Evolutionary conservation across 345 rosid genomes (phyloP), one percentile per base, ranked within the genome.

Genomic region (Eucalyptus decipiens): DNA sequence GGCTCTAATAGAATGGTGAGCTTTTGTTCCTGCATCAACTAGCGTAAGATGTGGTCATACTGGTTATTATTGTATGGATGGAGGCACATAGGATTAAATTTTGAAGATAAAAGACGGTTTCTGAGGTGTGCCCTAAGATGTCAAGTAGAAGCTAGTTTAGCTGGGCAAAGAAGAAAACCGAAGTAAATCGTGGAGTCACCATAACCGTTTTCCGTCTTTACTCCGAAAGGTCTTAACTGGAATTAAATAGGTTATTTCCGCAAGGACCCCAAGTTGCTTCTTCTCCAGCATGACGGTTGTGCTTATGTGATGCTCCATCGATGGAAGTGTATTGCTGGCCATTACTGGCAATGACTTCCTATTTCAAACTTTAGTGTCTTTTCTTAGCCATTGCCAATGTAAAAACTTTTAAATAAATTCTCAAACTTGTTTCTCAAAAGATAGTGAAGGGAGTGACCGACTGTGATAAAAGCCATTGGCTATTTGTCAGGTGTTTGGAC

Each of bases 181-280:
- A 48, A 81, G 88, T 86, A 93, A 94, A 91, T 88, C 83, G 96
- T 96, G 76, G 40, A 15, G 40, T n/a, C 76, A n/a, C 76, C 0
- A 3, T 65, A 15, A n/a, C 76, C 11, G 5, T 34, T 65, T 65
- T 65, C 76, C 11, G 8, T n/a, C 40, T 65, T 65, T 65, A 65
- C 76, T 15, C 40, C 6, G 6, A 65, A 14, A 11, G 76, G 40
- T 65, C 11, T n/a, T 67, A 67, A 32, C 30, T 32, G 40, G 40
- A 65, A 67, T 67, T 67, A 30, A 6, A n/a, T 67, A 67, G 34
- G 76, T 3, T 67, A 15, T n/a, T 65, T 30, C 21, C 11, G 2
- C 34, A n/a, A n/a, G 11, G 37, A n/a, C 76, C 76, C 40, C 21
- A 16, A n/a, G 76, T 65, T 67, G 18, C 76, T n/a, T n/a, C 76